Evolutionary conservation across 1,284 basidiomycete genomes (phyloP).

Genomic region (Moniliella sp.): DNA sequence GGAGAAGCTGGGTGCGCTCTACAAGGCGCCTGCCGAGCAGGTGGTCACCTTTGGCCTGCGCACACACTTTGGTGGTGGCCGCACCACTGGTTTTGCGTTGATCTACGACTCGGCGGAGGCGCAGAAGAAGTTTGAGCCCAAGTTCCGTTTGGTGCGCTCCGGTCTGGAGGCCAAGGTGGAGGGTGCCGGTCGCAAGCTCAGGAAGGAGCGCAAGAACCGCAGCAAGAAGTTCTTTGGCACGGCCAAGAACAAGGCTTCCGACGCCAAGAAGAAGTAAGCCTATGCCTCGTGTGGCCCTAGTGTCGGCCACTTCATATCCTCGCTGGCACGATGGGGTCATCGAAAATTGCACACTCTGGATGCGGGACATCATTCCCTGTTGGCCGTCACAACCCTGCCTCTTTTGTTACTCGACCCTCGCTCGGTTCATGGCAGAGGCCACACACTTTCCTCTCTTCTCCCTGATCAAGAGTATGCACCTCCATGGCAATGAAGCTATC

Average conservation of each 20-base stretch:
- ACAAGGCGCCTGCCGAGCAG: constrained; percentile 46
- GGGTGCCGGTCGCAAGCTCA: constrained; percentile 82
- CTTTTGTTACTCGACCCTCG: too few relatives aligned
- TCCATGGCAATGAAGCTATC: too few relatives aligned
- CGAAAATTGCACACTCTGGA: too few relatives aligned
- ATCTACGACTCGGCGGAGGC: constrained; percentile 91
- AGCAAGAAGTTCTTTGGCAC: constrained; percentile 86
- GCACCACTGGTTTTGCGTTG: constrained; percentile 78
- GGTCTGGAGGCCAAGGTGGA: constrained; percentile 65
- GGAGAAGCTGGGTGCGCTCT: constrained; percentile 63
- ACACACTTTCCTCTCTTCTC: too few relatives aligned
- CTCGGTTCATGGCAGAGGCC: too few relatives aligned
- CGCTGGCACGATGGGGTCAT: too few relatives aligned
- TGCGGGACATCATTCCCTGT: too few relatives aligned
- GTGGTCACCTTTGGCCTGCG: constrained; percentile 44
- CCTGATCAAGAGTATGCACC: too few relatives aligned
- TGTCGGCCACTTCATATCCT: too few relatives aligned
- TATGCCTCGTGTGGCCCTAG: too few relatives aligned
- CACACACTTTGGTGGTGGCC: constrained; percentile 95
- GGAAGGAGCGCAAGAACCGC: constrained; percentile 99
- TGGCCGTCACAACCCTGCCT: too few relatives aligned
- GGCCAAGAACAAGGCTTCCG: constrained; percentile 75
- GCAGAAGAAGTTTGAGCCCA: constrained; percentile 83
- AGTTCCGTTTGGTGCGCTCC: constrained; percentile 75
- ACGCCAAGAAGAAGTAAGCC: constrained; percentile 38